Conservation (phyloP, 2,329 filamentous ascomycete species). For the Calonectria pauciramosa region DNA sequence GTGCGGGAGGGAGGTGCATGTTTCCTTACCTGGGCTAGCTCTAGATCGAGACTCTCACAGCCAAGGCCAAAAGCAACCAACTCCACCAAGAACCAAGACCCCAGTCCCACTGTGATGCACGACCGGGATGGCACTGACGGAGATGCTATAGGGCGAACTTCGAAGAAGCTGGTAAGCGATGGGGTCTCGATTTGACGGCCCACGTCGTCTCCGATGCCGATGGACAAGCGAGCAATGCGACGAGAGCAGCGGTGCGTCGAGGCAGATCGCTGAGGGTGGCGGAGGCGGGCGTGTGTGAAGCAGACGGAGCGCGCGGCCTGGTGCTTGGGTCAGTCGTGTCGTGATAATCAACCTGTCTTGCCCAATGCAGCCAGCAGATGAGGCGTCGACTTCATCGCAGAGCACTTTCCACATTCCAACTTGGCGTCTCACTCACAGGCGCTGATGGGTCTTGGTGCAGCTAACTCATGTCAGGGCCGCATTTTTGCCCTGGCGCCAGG, state of each 20-base stretch:
- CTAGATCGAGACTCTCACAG: constrained; percentile 28
- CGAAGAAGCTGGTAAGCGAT: neutral
- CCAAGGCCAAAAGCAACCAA: constrained; percentile 22
- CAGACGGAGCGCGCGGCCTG: neutral
- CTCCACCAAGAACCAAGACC: constrained; percentile 10
- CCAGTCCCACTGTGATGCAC: constrained; percentile 16
- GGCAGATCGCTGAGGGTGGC: neutral
- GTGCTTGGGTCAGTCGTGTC: neutral
- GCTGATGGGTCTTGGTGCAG: neutral
- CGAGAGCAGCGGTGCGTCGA: neutral
- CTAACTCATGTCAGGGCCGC: neutral
- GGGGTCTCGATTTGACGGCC: neutral
- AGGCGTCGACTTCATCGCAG: neutral
- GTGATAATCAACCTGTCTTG: neutral
- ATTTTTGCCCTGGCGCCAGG: constrained; percentile 4
- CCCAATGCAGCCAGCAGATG: neutral
- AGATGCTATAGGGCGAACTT: constrained; percentile 5
- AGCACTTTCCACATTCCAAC: constrained; percentile 24
- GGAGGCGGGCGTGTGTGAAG: neutral
- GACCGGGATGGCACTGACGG: constrained; percentile 19
- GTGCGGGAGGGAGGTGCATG: constrained; percentile 22
- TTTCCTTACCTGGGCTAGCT: constrained; percentile 25
- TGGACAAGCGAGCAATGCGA: neutral
- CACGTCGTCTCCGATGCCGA: neutral
- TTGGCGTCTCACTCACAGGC: neutral